A percentile compares a stretch with the other conserved stretches of the same genome.
These are phyloP conservation scores for Galeopsis tetrahit DNA, from an alignment of 257 asterid genomes.

Conservation along the genomic window DNA sequence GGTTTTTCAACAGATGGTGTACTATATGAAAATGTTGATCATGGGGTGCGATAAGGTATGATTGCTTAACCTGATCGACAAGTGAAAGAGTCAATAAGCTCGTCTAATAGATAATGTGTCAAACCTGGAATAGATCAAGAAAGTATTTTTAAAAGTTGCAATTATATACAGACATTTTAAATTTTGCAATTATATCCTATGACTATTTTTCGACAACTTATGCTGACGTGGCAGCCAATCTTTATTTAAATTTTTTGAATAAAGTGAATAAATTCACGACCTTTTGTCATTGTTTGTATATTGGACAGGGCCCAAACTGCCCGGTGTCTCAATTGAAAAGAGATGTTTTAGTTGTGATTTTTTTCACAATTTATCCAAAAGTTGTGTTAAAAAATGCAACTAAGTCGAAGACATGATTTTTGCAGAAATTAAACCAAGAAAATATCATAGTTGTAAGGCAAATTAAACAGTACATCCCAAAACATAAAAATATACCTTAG, in stretches of 20 bases:
- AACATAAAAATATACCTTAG: conserved; percentile 51
- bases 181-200: not conserved
- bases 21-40: conserved; percentile 73
- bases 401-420: too few species aligned
- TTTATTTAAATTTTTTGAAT: too few species aligned
- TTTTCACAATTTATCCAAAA: too few species aligned
- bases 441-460: not conserved
- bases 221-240: not conserved
- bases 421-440: too few species aligned
- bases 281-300: too few species aligned
- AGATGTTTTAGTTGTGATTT: too few species aligned
- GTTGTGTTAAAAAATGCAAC: too few species aligned
- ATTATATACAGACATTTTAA: not conserved
- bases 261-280: too few species aligned
- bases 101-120: not conserved
- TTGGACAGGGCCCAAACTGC: too few species aligned
- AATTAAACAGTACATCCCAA: not conserved
- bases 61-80: conserved; percentile 77
- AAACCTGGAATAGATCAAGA: not conserved
- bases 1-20: conserved; percentile 68
- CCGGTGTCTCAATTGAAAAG: too few species aligned
- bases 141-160: not conserved
- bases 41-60: conserved; percentile 73
- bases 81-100: conserved; percentile 28
- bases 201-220: not conserved